Percentiles rank a stretch among this genome's conserved stretches.
Conservation (phyloP, 495 filamentous ascomycete genomes). For the Penicillium longicatenatum region DNA sequence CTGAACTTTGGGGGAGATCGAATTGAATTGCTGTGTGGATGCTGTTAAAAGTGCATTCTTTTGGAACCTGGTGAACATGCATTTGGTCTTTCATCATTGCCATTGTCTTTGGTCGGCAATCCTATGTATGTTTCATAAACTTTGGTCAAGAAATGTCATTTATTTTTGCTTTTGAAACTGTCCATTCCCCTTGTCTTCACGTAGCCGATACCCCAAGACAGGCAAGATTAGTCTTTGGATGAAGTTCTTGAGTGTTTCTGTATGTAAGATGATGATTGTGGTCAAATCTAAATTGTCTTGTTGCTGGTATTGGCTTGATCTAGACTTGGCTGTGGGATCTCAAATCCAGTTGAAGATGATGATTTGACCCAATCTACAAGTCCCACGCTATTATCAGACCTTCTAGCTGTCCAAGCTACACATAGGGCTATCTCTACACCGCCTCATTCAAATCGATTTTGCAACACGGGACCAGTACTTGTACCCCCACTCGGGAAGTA, state of each 20-base stretch:
- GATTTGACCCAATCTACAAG: not conserved
- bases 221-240: not conserved
- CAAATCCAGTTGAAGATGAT: not conserved
- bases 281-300: not conserved
- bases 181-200: not conserved
- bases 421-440: not conserved
- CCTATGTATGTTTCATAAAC: slow-evolving; percentile 1
- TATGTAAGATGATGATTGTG: not conserved
- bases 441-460: not conserved
- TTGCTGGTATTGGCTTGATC: not conserved
- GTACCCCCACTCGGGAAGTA: not conserved
- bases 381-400: not conserved
- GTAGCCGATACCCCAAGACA: not conserved
- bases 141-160: slow-evolving; percentile 2
- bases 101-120: not conserved
- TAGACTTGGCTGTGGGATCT: not conserved
- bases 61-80: slow-evolving; percentile 3
- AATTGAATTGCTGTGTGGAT: not conserved
- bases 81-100: not conserved
- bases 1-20: not conserved
- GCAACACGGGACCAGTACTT: not conserved
- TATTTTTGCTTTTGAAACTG: not conserved
- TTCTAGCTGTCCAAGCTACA: not conserved
- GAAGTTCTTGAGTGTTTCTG: not conserved
- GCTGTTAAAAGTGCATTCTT: slow-evolving; percentile 1